Evolutionary conservation across 306 rosid genomes (phyloP), one percentile per base, ranked within the genome.

Genomic region (Canavalia gladiata): DNA sequence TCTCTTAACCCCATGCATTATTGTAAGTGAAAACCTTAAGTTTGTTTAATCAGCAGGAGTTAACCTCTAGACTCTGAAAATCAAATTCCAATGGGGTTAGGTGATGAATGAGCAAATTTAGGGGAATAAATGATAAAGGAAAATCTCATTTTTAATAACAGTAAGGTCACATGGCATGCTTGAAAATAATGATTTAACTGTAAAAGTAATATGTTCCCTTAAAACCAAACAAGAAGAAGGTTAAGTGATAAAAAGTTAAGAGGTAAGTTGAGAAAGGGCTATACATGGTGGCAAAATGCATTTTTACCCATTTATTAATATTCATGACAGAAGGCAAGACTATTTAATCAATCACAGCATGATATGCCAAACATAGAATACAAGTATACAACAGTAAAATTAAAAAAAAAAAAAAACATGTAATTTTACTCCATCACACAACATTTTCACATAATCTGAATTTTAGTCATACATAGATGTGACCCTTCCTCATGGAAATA

Each of bases 191-290:
- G 30, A 13, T 63, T 63, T 12, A 62, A 63, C 30, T 63, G 30
- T 34, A 13, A 35, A 35, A 63, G 30, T 34, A 13, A 63, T 35
- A 42, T 0, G 35, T 63, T 63, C 46, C 12, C 68, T 34, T 35
- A 63, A 63, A 35, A 63, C 39, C 9, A 35, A 63, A 35, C 47
- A 18, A 18, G 25, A 64, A 0, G 1, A 33, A 47, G 30, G 10
- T 64, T 64, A 64, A 37, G 49, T 64, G 70, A 64, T 37, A 37
- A 37, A 13, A 63, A 13, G 49, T 64, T 35, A 33, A 35, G 47
- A n/a, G 49, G 47, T 13, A 12, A 62, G 68, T 62, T 34, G 28
- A 62, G 68, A 62, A 37, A 64, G 47, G 13, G 49, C 5, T 35
- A 37, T 37, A 37, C 5, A 37, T 3, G 46, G 49, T 12, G 49